Conservation (phyloP, 176 grass and related monocot species). For the Cocos nucifera region DNA sequence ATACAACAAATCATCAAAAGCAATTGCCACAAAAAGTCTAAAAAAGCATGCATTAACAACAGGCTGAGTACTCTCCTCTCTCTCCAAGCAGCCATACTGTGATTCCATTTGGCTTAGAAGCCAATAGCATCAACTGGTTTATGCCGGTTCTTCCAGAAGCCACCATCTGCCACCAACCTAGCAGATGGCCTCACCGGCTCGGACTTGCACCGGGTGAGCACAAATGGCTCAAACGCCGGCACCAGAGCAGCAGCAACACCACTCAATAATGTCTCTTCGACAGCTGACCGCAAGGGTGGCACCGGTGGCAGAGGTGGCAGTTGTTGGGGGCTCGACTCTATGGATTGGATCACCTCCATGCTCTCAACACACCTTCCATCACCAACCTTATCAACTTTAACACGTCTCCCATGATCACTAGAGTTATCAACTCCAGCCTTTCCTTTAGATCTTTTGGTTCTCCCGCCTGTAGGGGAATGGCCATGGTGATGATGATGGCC, state of each 20-base stretch:
- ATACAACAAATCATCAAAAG: too few relatives aligned
- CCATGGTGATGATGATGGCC: conserved; percentile 50
- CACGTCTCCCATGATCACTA: conserved; percentile 2
- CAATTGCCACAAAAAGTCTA: too few relatives aligned
- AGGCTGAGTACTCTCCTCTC: too few relatives aligned
- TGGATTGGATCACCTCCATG: neutral
- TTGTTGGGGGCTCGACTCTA: neutral
- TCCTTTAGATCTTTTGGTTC: too few relatives aligned
- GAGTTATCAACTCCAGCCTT: too few relatives aligned
- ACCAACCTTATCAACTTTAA: too few relatives aligned
- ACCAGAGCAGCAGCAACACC: conserved; percentile 9
- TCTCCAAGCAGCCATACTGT: neutral
- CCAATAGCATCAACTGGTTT: conserved; percentile 61
- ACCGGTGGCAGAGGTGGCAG: neutral
- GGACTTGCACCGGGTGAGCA: conserved; percentile 81
- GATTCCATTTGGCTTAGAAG: conserved; percentile 34
- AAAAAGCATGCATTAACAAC: too few relatives aligned
- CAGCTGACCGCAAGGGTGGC: neutral
- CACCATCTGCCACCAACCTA: conserved; percentile 46
- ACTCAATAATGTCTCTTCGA: conserved; percentile 45
- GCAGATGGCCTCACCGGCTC: conserved; percentile 73
- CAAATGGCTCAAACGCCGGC: conserved; percentile 49
- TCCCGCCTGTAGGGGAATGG: conserved; percentile 8
- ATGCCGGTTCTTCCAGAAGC: conserved; percentile 96
- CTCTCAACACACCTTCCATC: neutral